Percentiles rank a stretch among this genome's conserved stretches.
Evolutionary conservation across 352 stramenopile genomes (phyloP).

Genomic region (Phytophthora pluvialis): DNA sequence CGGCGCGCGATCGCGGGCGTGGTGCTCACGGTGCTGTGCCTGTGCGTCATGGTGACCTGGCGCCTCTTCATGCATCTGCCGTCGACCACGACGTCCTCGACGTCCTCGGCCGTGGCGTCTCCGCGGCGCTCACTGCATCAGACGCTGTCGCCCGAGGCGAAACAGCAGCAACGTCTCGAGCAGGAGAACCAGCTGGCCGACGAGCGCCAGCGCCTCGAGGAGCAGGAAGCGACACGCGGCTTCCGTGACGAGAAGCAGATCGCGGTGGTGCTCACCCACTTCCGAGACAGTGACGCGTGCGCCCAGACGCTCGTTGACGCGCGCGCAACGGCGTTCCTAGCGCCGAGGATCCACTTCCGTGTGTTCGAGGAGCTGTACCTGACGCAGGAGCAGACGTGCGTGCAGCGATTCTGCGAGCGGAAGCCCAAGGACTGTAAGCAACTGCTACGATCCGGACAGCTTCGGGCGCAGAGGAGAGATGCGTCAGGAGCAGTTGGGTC

Average conservation of each 20-base stretch:
- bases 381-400: conserved; percentile 61
- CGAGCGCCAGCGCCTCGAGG: conserved; percentile 22
- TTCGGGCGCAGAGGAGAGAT: conserved; percentile 63
- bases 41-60: conserved; percentile 54
- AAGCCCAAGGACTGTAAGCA: conserved; percentile 50
- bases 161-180: conserved; percentile 26
- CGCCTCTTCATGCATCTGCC: conserved; percentile 43
- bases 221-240: conserved; percentile 27
- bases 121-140: conserved; percentile 37
- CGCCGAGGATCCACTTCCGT: conserved; percentile 63
- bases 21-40: conserved; percentile 37
- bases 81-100: conserved; percentile 22
- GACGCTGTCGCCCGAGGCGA: conserved; percentile 19
- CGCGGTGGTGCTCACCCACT: conserved; percentile 77
- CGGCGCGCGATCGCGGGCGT: conserved; percentile 28
- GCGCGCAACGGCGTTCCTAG: conserved; percentile 42
- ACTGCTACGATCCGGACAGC: conserved; percentile 56
- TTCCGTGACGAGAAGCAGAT: conserved; percentile 78
- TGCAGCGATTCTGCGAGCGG: conserved; percentile 65
- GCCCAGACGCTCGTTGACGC: conserved; percentile 60
- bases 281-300: conserved; percentile 62
- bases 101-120: conserved; percentile 18
- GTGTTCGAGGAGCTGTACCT: conserved; percentile 80
- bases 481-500: conserved; percentile 58
- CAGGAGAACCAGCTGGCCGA: conserved; percentile 20